Conservation (phyloP, 441 rosid species). For the Codiaeum variegatum region DNA sequence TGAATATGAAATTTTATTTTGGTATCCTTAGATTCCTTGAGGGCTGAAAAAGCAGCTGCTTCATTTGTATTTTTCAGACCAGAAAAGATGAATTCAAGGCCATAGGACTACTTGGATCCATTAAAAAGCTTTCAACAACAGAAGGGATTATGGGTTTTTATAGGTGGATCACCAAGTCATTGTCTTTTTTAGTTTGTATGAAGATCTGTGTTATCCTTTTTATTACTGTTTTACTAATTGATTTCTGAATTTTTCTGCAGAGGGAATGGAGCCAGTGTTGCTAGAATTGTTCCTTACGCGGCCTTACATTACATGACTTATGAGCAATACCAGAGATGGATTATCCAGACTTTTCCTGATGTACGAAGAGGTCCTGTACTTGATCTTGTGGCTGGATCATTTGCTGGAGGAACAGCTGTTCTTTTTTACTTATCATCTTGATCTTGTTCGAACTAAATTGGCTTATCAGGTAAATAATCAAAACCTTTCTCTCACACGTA, state of each 20-base stretch:
- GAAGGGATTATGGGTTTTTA: slow-evolving; percentile 88
- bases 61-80: slow-evolving; percentile 49
- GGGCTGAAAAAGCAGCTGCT: neutral
- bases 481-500: neutral
- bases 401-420: slow-evolving; percentile 91
- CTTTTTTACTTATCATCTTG: slow-evolving; percentile 83
- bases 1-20: neutral
- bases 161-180: slow-evolving; percentile 40
- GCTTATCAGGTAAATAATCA: slow-evolving; percentile 72
- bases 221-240: slow-evolving; percentile 2
- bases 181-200: slow-evolving; percentile 14
- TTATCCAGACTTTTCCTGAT: slow-evolving; percentile 54
- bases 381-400: slow-evolving; percentile 86
- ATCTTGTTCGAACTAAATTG: slow-evolving; percentile 76
- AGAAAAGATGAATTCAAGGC: slow-evolving; percentile 76
- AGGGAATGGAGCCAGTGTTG: slow-evolving; percentile 91
- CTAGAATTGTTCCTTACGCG: slow-evolving; percentile 85
- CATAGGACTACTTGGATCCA: slow-evolving; percentile 62
- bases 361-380: slow-evolving; percentile 74
- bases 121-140: slow-evolving; percentile 64
- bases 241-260: slow-evolving; percentile 34
- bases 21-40: neutral
- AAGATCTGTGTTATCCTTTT: slow-evolving; percentile 8
- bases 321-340: slow-evolving; percentile 89
- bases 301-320: slow-evolving; percentile 94